Base-by-base conservation (phyloP, 1,284 basidiomycete genomes). In the Fomes fomentarius region DNA sequence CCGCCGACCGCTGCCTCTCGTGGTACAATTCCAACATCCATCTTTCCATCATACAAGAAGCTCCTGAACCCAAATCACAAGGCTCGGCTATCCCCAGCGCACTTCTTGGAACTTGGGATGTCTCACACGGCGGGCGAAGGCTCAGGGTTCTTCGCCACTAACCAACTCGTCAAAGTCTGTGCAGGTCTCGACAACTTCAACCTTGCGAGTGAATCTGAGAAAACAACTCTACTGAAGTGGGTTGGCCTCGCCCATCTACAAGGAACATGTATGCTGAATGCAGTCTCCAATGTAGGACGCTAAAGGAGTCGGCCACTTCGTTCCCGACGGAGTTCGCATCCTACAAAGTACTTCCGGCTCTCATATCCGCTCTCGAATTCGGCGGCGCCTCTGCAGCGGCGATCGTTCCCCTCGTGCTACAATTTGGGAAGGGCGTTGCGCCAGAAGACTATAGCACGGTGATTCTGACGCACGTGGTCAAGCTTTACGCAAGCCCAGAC, bases 251-350 rank as follows among this genome's bases (percentile, higher is more conserved):
- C 11, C n/a, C 41, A 8, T n/a, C 17, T n/a, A 11, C 11, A 26
- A 10, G 35, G 14, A 47, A 12, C 28, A 30, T 30, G 28, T 30
- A 30, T 24, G 15, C 6, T 15, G 9, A 12, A 24, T 22, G 22
- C 19, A 19, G 21, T 19, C 35, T 9, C 21, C 1, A 14, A 14
- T 30, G 5, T 54, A 92, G 92, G 52, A 87, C 80, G 4, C 77
- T 97, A 57, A 93, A 89, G 68, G 93, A 96, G 55, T 87, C 90
- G 0, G 82, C 85, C 0, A 76, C 83, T 2, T 87, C 90, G 0
- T 88, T 99, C 51, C 96, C 96, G 2, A 76, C 86, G 0, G 93
- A 96, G 61, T 98, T 99, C 71, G 80, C 91, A 0, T 87, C 90
- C 4, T 86, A 91, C 70, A 88, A 90, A 49, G 86, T 99, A 3